phyloP scores from a whole-genome alignment of 2,329 filamentous ascomycete species.

The Aureobasidium namibiae region DNA sequence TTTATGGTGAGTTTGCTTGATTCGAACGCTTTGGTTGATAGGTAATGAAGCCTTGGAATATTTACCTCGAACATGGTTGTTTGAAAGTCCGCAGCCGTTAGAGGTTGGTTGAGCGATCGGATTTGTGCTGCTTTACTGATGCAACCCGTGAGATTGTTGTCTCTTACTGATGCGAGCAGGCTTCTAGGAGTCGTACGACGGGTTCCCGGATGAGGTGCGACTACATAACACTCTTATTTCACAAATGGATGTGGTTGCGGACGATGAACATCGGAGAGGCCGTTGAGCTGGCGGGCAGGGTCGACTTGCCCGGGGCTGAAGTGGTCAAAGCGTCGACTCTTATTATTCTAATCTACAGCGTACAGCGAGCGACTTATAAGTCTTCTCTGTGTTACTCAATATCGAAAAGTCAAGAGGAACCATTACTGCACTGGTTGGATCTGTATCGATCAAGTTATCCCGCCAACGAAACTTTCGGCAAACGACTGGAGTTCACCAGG shows the following conservation, averaged over 20 bases:
- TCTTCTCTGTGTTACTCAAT: not conserved
- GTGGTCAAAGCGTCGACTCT: not conserved
- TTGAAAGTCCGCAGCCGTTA: not conserved
- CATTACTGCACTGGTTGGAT: too few species aligned
- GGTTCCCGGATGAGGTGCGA: not conserved
- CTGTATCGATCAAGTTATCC: too few species aligned
- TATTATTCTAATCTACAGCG: too few species aligned
- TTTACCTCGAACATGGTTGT: slow-evolving; percentile 12
- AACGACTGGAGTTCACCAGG: not conserved
- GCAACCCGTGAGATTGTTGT: too few species aligned
- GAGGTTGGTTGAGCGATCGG: not conserved
- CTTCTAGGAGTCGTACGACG: not conserved
- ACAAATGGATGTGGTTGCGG: not conserved
- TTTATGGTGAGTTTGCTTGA: not conserved
- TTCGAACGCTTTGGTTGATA: not conserved
- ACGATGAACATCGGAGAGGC: not conserved
- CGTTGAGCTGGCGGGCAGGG: not conserved
- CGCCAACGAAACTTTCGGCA: not conserved
- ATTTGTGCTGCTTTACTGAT: not conserved
- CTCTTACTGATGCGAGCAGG: not conserved
- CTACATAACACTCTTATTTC: not conserved
- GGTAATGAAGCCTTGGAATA: not conserved
- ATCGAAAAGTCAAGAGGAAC: not conserved
- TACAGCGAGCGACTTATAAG: not conserved
- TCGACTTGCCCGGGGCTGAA: not conserved